These are phyloP conservation scores for Beta corolliflora DNA, from an alignment of 179 eudicot genomes.

Conservation along the genomic window DNA sequence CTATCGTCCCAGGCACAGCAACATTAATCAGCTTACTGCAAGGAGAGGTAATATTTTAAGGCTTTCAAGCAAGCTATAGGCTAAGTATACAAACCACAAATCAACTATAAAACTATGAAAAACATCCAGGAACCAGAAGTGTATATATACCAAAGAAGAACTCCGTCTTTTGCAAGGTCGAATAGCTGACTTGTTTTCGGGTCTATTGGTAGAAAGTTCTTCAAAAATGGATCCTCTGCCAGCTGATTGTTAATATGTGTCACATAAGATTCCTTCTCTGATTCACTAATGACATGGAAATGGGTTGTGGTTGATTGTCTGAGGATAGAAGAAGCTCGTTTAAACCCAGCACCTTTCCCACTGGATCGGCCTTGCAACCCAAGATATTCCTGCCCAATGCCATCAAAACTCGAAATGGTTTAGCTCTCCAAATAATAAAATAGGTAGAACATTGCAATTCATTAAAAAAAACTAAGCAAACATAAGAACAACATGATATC, in stretches of 20 bases:
- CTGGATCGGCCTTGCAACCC: conserved; percentile 60
- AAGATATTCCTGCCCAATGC: conserved; percentile 50
- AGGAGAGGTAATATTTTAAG: conserved; percentile 9
- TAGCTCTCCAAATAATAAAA: background rate
- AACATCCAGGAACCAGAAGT: background rate
- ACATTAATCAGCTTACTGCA: conserved; percentile 84
- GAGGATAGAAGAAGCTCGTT: conserved; percentile 64
- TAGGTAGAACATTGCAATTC: background rate
- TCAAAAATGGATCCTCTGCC: conserved; percentile 65
- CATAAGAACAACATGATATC: background rate
- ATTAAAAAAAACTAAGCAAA: background rate
- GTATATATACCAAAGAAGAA: conserved; percentile 69
- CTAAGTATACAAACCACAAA: background rate
- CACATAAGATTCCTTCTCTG: conserved; percentile 77
- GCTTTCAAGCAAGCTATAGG: background rate
- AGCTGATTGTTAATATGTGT: conserved; percentile 70
- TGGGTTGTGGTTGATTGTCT: conserved; percentile 73
- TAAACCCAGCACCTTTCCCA: conserved; percentile 48
- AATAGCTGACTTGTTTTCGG: conserved; percentile 62
- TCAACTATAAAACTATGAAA: background rate
- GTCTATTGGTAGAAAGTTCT: conserved; percentile 69
- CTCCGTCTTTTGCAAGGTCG: conserved; percentile 78
- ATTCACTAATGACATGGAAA: conserved; percentile 67
- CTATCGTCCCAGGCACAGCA: conserved; percentile 86
- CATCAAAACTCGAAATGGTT: conserved; percentile 14